A percentile compares a stretch with the other conserved stretches of the same genome.
These are phyloP conservation scores for Xerocomus amazonicus DNA, from an alignment of 1,284 basidiomycete genomes.

Conservation along the genomic window DNA sequence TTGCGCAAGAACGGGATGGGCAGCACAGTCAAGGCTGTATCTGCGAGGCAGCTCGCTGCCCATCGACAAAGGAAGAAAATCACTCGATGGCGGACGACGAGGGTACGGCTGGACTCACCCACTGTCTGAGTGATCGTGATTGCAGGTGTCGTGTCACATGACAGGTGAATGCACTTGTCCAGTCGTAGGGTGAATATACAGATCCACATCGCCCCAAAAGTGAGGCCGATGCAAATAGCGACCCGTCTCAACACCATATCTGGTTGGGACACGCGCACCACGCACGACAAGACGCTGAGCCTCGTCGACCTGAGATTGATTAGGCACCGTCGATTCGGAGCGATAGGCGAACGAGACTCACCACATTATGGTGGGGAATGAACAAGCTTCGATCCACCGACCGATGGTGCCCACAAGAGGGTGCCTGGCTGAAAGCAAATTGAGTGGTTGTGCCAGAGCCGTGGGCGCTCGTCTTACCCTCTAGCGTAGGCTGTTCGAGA, in stretches of 20 bases:
- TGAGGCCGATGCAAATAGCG: conserved; percentile 4
- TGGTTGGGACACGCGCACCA: conserved; percentile 14
- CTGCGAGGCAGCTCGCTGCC: conserved; percentile 12
- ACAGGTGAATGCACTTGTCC: neutral
- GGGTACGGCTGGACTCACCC: conserved; percentile 2
- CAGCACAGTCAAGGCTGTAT: conserved; percentile 4
- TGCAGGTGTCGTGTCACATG: conserved; percentile 2
- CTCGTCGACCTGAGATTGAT: conserved; percentile 10
- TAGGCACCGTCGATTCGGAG: neutral
- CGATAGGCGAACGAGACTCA: neutral
- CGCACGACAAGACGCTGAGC: conserved; percentile 15
- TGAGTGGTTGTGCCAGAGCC: neutral
- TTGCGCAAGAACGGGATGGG: conserved; percentile 8
- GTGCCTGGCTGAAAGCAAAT: neutral
- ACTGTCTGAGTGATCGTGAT: conserved; percentile 10
- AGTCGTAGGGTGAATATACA: conserved; percentile 8
- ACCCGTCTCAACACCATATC: conserved; percentile 1
- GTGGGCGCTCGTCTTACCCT: neutral
- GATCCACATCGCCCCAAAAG: conserved; percentile 15
- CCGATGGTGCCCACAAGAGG: neutral
- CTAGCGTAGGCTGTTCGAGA: conserved; percentile 1
- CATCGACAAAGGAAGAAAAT: neutral
- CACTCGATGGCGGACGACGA: neutral
- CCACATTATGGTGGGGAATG: conserved; percentile 14
- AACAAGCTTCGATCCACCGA: conserved; percentile 7